Evolutionary conservation across 495 filamentous ascomycete species (phyloP).

Genomic region (Jackrogersella multiformis): DNA sequence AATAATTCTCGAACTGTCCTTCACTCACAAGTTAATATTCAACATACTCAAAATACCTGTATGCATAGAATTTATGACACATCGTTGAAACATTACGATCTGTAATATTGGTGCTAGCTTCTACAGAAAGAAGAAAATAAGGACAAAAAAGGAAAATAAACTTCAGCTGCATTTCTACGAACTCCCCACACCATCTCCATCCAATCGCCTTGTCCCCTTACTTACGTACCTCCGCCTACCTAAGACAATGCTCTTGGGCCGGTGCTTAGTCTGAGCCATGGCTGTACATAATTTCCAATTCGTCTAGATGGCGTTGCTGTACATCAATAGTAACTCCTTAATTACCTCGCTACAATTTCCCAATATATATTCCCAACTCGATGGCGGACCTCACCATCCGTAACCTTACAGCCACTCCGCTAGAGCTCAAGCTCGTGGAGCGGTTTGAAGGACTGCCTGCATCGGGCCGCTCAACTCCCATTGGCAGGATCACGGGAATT

Average conservation of each 20-base stretch:
- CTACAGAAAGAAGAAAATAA: neutral
- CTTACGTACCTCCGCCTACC: neutral
- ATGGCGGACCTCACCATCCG: constrained; percentile 75
- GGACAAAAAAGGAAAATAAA: neutral
- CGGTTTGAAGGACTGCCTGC: constrained; percentile 65
- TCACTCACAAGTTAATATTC: too few relatives aligned
- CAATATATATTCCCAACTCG: constrained; percentile 3
- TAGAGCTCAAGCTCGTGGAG: constrained; percentile 79
- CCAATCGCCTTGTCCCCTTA: constrained; percentile 24
- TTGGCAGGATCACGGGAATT: constrained; percentile 62
- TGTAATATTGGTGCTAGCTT: neutral
- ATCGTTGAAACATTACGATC: too few relatives aligned
- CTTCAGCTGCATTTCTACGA: constrained; percentile 18
- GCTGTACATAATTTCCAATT: constrained; percentile 14
- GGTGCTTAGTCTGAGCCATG: constrained; percentile 21
- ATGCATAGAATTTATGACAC: too few relatives aligned
- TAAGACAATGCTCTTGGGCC: constrained; percentile 13
- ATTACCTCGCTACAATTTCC: constrained; percentile 15
- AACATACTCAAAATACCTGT: too few relatives aligned
- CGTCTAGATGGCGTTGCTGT: constrained; percentile 24
- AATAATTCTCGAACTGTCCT: too few relatives aligned
- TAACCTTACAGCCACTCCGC: constrained; percentile 79
- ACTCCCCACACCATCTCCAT: constrained; percentile 22
- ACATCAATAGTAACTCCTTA: neutral
- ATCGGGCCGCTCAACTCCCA: constrained; percentile 44